Evolutionary conservation across 2,329 filamentous ascomycete species (phyloP).

Genomic region (Colletotrichum falcatum): DNA sequence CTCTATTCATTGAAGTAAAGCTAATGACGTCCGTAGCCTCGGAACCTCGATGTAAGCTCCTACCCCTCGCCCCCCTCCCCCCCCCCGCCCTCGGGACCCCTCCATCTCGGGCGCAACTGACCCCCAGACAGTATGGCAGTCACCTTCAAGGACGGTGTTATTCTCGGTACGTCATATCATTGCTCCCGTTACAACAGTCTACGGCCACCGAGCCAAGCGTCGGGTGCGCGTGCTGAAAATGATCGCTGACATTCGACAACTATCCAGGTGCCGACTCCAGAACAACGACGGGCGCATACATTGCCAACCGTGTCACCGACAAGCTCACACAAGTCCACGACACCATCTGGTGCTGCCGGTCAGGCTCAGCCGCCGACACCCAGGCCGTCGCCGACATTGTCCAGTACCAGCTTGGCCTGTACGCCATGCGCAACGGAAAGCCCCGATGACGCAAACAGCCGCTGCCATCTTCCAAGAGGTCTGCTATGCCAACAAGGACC

Average conservation of each 20-base stretch:
- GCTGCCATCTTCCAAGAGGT: constrained; percentile 97
- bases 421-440: constrained; percentile 90
- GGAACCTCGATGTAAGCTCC: constrained; percentile 92
- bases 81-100: constrained; percentile 1
- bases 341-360: constrained; percentile 99
- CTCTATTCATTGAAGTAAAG: constrained; percentile 13
- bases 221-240: neutral
- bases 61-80: constrained; percentile 3
- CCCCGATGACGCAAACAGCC: constrained; percentile 92
- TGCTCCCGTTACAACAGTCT: too few relatives aligned
- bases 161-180: constrained; percentile 72
- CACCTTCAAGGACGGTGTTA: constrained; percentile 98
- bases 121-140: constrained; percentile 86
- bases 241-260: neutral
- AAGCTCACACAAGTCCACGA: constrained; percentile 99
- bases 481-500: constrained; percentile 98
- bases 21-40: constrained; percentile 69
- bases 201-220: neutral
- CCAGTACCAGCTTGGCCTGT: constrained; percentile 94
- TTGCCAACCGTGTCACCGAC: constrained; percentile 98
- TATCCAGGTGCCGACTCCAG: constrained; percentile 86
- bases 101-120: constrained; percentile 43
- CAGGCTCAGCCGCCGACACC: constrained; percentile 96
- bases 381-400: constrained; percentile 99
- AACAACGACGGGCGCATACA: constrained; percentile 97